Base-by-base conservation (phyloP, 2,329 filamentous ascomycete species). In the Penicillium brevicompactum region DNA sequence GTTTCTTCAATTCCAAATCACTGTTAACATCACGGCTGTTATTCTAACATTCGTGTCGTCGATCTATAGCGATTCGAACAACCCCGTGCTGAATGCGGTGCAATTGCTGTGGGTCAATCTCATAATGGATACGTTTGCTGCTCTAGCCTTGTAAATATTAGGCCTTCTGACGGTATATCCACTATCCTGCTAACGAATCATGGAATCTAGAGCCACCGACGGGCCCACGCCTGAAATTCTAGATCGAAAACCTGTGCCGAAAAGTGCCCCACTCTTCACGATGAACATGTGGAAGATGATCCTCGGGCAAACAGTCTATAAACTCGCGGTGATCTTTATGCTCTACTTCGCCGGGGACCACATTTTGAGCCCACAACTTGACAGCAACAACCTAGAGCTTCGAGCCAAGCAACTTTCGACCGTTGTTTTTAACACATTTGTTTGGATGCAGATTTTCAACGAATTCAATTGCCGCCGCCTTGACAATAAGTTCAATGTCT, bases 361-460 rank as follows among this genome's bases (percentile, higher is more conserved):
- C 31, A 85, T 91, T 14, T 80, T 91, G n/a, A 78, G 78, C 8
- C 85, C 87, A 63, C 71, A 81, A 13, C 77, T 77, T 27, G 74
- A 27, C 5, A 4, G 80, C 30, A 66, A 77, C 32, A 70, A 82
- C 8, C 69, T 74, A 32, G 48, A 16, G 5, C 48, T 53, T 10
- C 63, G 62, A 10, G 59, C 70, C 5, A 67, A 63, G 11, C 81
- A 89, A 65, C 81, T 95, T 57, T 80, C 86, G 53, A 95, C 92
- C 2, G 82, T 97, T 46, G 90, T 97, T 7, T 97, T 97, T 83
- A 97, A 97, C 79, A 94, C 91, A 0, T 97, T 97, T 70, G 93
- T 97, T 49, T 97, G 93, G 93, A 97, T 97, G 92, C 93, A 97
- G 67, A 95, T 97, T 65, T 97, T 97, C 80, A 97, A 97, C 76